Evolutionary conservation across 73 alveolate species (phyloP).

Genomic region (Paraurostyla sp.): DNA sequence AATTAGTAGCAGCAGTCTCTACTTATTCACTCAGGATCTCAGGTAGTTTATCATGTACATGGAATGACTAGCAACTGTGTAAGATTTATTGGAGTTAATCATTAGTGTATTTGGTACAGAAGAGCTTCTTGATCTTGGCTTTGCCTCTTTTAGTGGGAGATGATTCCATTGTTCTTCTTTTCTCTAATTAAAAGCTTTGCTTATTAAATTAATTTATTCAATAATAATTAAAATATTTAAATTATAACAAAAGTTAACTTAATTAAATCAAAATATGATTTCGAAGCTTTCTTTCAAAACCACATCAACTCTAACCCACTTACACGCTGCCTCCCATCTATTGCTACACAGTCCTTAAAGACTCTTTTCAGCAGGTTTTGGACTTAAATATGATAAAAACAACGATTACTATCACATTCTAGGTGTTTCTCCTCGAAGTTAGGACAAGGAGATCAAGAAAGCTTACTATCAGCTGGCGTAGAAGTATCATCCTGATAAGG

Average conservation of each 20-base stretch:
- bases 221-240: too few species aligned
- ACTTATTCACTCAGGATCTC: not conserved
- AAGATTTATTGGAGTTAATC: not conserved
- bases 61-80: not conserved
- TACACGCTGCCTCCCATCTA: too few species aligned
- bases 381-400: conserved; percentile 8
- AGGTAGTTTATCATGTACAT: not conserved
- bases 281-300: too few species aligned
- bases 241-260: too few species aligned
- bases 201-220: too few species aligned
- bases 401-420: conserved; percentile 75
- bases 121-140: conserved; percentile 37
- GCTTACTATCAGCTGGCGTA: conserved; percentile 81
- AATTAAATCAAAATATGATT: too few species aligned
- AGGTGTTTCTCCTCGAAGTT: conserved; percentile 68
- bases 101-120: conserved; percentile 21
- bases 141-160: conserved; percentile 8
- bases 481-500: conserved; percentile 88
- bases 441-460: conserved; percentile 69
- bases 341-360: not conserved
- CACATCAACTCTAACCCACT: too few species aligned
- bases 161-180: too few species aligned
- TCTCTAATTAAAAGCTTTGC: not conserved
- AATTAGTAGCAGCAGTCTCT: not conserved
- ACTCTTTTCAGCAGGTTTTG: not conserved